Conservation (phyloP, 106 monocot species). For the Acorus calamus region DNA sequence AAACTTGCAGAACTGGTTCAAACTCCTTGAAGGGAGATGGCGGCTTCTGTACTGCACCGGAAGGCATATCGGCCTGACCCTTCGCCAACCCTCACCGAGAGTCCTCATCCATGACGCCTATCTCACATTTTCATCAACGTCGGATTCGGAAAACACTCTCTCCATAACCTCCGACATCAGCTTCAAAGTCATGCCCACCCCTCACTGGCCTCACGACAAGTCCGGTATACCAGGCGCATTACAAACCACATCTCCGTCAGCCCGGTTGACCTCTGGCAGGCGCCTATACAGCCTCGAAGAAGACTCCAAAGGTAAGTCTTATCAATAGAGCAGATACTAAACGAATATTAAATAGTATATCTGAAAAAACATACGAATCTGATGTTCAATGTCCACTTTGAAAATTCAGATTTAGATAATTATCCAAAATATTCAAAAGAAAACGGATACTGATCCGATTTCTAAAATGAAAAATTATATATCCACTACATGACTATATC, state of each 20-base stretch:
- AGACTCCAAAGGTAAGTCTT: too few species aligned
- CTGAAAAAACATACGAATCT: too few species aligned
- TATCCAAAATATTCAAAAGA: too few species aligned
- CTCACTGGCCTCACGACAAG: constrained; percentile 85
- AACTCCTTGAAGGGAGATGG: constrained; percentile 77
- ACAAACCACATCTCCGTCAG: constrained; percentile 16
- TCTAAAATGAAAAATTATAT: too few species aligned
- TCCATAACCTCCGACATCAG: constrained; percentile 38
- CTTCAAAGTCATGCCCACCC: constrained; percentile 61
- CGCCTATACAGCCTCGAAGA: constrained; percentile 47
- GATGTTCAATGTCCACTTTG: too few species aligned
- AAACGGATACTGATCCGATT: too few species aligned
- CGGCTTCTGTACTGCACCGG: constrained; percentile 87
- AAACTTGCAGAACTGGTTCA: constrained; percentile 50
- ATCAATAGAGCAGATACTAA: too few species aligned
- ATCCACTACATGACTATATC: too few species aligned
- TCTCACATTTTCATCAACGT: constrained; percentile 53
- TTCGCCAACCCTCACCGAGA: constrained; percentile 59
- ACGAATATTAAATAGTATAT: too few species aligned
- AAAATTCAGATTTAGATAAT: too few species aligned
- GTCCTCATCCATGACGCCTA: constrained; percentile 46
- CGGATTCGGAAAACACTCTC: constrained; percentile 20
- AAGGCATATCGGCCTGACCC: constrained; percentile 76
- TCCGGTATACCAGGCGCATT: constrained; percentile 45
- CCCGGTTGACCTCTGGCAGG: constrained; percentile 39